These are phyloP conservation scores for Arthroderma uncinatum DNA, from an alignment of 2,329 filamentous ascomycete genomes.

Conservation along the genomic window DNA sequence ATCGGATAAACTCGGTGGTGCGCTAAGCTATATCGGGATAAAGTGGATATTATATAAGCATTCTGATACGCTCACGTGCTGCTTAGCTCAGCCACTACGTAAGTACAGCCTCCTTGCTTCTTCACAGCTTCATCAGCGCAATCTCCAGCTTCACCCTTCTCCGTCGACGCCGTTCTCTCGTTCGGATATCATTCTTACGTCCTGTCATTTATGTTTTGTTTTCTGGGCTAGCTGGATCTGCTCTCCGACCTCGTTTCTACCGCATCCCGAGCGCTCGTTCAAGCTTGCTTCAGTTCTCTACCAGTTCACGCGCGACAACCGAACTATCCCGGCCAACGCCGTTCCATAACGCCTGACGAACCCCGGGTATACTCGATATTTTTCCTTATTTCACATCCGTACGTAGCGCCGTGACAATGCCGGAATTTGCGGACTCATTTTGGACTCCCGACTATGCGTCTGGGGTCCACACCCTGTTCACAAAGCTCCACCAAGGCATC, in stretches of 20 bases:
- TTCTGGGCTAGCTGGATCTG: conserved; percentile 4
- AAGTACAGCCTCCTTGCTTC: neutral
- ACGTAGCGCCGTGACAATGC: conserved; percentile 46
- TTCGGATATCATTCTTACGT: neutral
- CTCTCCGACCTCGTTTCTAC: neutral
- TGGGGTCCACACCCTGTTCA: conserved; percentile 86
- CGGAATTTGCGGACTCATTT: conserved; percentile 87
- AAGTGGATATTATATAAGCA: neutral
- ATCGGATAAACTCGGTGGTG: neutral
- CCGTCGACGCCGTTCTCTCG: neutral
- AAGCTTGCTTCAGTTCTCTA: neutral
- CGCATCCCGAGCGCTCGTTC: neutral
- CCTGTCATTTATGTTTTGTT: neutral
- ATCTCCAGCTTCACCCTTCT: neutral
- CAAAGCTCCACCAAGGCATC: conserved; percentile 92
- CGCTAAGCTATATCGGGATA: neutral
- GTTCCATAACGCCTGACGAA: neutral
- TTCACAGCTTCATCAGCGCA: neutral
- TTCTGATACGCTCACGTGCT: neutral
- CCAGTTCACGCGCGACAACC: neutral
- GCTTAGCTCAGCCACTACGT: conserved; percentile 1
- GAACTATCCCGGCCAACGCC: neutral
- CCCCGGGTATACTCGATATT: neutral
- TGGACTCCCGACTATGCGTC: conserved; percentile 97
- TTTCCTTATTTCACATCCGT: neutral